phyloP scores from a whole-genome alignment of 2,329 filamentous ascomycete genomes.

The Gnomoniopsis sp. region DNA sequence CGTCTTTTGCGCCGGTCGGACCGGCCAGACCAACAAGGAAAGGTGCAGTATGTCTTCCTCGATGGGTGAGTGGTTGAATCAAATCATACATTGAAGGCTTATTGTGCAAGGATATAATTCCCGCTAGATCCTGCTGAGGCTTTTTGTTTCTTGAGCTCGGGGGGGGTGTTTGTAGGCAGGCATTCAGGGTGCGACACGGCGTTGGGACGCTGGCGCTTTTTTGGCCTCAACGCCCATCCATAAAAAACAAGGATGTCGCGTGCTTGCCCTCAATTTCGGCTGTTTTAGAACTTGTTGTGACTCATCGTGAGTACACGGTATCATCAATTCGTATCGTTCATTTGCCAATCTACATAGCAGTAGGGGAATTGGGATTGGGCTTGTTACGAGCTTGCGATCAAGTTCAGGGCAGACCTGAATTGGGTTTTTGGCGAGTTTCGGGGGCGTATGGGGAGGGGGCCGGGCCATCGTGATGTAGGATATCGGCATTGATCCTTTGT shows the following conservation, averaged over 20 bases:
- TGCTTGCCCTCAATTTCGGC: background rate
- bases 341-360: background rate
- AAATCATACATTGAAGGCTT: no score
- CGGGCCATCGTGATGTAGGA: background rate
- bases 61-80: background rate
- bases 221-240: no score
- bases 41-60: background rate
- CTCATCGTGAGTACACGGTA: constrained; percentile 5
- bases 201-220: no score
- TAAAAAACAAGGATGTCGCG: background rate
- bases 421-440: background rate
- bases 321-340: background rate
- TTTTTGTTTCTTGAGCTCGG: no score
- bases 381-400: background rate
- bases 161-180: no score
- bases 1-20: constrained; percentile 1
- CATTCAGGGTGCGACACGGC: no score
- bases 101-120: no score
- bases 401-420: background rate
- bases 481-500: no score
- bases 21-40: background rate
- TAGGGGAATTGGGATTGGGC: background rate
- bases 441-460: background rate
- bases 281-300: constrained; percentile 5
- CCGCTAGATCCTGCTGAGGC: no score